Conservation (phyloP, 129 eudicot species). For the Centella asiatica region DNA sequence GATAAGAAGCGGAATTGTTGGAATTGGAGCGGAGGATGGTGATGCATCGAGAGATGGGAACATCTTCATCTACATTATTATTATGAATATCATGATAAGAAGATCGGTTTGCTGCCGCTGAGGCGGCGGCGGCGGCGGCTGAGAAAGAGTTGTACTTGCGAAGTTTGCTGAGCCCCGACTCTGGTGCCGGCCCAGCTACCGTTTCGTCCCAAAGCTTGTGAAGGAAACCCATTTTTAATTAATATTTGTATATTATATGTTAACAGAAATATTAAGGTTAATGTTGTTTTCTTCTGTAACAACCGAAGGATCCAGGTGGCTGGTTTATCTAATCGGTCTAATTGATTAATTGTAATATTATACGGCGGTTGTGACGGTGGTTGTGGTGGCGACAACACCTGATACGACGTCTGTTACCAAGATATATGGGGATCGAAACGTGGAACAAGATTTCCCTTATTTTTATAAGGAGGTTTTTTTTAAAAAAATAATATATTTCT, state of each 20-base stretch:
- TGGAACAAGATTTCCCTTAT: too few relatives aligned
- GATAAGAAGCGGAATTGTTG: not conserved
- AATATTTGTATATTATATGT: too few relatives aligned
- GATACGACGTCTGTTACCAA: too few relatives aligned
- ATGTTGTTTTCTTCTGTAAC: not conserved
- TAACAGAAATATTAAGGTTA: not conserved
- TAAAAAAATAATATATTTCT: too few relatives aligned
- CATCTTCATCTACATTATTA: not conserved
- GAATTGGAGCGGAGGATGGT: conserved; percentile 31
- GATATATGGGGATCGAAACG: too few relatives aligned
- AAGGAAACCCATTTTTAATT: conserved; percentile 54
- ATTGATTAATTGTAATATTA: too few relatives aligned
- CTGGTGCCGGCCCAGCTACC: conserved; percentile 58
- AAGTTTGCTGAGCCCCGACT: conserved; percentile 45
- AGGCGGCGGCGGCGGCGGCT: too few relatives aligned
- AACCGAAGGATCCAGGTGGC: not conserved
- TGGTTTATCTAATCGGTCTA: too few relatives aligned
- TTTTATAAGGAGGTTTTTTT: too few relatives aligned
- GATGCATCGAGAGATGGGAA: conserved; percentile 51
- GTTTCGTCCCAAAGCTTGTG: conserved; percentile 83
- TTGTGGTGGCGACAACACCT: too few relatives aligned
- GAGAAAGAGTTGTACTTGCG: conserved; percentile 56
- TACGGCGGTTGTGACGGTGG: too few relatives aligned
- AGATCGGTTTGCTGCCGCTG: conserved; percentile 14
- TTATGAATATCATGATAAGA: not conserved